Conservation (phyloP, 768 basidiomycete genomes). For the Rhizopogon vulgaris region DNA sequence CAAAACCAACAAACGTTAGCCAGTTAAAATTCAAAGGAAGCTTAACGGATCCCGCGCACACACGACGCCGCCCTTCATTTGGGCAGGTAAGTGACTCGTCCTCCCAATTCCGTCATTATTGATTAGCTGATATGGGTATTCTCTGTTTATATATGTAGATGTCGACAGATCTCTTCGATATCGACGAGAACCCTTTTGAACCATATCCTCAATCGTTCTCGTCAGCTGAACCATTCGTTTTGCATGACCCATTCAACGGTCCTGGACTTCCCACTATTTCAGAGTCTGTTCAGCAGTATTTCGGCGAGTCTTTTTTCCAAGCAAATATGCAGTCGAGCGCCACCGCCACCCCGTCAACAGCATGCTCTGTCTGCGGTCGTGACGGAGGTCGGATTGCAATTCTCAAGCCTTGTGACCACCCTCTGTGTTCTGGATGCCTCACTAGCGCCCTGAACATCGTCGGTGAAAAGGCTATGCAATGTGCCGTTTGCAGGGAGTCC, state of each 20-base stretch:
- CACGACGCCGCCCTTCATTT: conserved; percentile 34
- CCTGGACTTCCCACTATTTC: conserved; percentile 27
- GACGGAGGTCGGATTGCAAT: conserved; percentile 47
- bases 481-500: conserved; percentile 67
- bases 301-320: conserved; percentile 9
- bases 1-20: conserved; percentile 46
- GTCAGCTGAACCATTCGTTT: conserved; percentile 27
- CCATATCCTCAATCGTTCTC: conserved; percentile 36
- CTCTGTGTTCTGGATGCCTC: conserved; percentile 73
- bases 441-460: conserved; percentile 87
- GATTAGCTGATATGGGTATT: conserved; percentile 14
- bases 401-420: conserved; percentile 69
- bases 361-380: conserved; percentile 63
- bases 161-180: conserved; percentile 61
- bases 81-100: conserved; percentile 31
- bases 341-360: conserved; percentile 11
- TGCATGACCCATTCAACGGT: conserved; percentile 40
- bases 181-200: conserved; percentile 66
- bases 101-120: conserved; percentile 2
- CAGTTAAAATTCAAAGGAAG: conserved; percentile 64
- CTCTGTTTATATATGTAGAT: conserved; percentile 24
- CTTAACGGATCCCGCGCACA: conserved; percentile 63
- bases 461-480: conserved; percentile 84
- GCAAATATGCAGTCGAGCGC: conserved; percentile 18
- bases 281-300: conserved; percentile 21